Evolutionary conservation across 2,329 filamentous ascomycete genomes (phyloP).

Genomic region (Pestalotiopsis sp.): DNA sequence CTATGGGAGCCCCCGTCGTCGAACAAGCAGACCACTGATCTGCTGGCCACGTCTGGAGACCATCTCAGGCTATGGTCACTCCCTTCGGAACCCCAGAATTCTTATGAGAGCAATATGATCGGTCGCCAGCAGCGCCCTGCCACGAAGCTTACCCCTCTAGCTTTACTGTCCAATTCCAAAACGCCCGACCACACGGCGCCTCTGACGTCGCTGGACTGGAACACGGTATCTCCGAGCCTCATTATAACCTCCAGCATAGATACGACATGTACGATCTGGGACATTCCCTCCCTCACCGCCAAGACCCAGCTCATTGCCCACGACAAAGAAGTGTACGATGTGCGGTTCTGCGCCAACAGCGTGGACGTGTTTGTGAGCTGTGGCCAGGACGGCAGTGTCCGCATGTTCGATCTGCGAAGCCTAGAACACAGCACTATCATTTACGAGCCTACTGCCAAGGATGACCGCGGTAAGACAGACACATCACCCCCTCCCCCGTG

Average conservation of each 20-base stretch:
- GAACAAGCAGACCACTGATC: slow-evolving; percentile 92
- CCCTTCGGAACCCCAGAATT: slow-evolving; percentile 63
- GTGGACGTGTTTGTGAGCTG: slow-evolving; percentile 99
- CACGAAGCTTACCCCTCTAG: slow-evolving; percentile 87
- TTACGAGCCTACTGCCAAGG: slow-evolving; percentile 93
- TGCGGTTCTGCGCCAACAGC: slow-evolving; percentile 95
- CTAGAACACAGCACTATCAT: slow-evolving; percentile 98
- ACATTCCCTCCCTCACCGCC: slow-evolving; percentile 94
- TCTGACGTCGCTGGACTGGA: slow-evolving; percentile 96
- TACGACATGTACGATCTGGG: slow-evolving; percentile 99
- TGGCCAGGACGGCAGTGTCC: slow-evolving; percentile 93
- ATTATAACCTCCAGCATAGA: slow-evolving; percentile 99
- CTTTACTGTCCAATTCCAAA: slow-evolving; percentile 94
- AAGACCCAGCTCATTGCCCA: slow-evolving; percentile 98
- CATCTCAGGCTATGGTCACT: slow-evolving; percentile 93
- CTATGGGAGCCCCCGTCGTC: slow-evolving; percentile 95
- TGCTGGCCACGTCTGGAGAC: slow-evolving; percentile 92
- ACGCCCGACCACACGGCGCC: slow-evolving; percentile 97
- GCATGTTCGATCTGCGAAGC: slow-evolving; percentile 97
- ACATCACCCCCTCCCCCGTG: neutral
- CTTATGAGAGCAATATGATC: slow-evolving; percentile 66
- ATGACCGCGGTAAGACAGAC: slow-evolving; percentile 59
- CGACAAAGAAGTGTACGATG: slow-evolving; percentile 98
- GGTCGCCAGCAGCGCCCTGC: slow-evolving; percentile 62
- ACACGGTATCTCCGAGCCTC: slow-evolving; percentile 91